Evolutionary conservation across 345 rosid species (phyloP).

Genomic region (Chamaenerion angustifolium): DNA sequence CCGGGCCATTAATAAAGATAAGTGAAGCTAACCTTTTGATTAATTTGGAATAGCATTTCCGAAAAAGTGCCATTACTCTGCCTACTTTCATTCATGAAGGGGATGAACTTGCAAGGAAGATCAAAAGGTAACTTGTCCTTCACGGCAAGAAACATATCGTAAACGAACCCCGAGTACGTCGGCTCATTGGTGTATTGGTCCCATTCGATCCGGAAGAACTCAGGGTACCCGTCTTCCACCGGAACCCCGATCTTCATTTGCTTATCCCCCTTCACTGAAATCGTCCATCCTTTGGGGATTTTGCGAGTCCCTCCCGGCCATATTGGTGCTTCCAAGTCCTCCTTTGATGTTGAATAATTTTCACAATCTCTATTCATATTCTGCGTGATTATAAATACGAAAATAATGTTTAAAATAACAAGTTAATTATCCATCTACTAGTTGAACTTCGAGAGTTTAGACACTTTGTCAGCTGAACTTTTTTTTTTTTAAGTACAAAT

Average conservation of each 20-base stretch:
- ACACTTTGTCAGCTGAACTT: too few relatives aligned
- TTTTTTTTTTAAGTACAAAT: too few relatives aligned
- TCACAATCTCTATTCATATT: too few relatives aligned
- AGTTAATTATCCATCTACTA: too few relatives aligned
- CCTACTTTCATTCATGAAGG: constrained; percentile 4
- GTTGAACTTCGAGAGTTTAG: too few relatives aligned
- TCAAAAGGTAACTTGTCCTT: constrained; percentile 9
- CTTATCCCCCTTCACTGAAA: constrained; percentile 3
- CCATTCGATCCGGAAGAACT: constrained; percentile 9
- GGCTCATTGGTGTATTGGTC: constrained; percentile 1
- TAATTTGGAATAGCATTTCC: constrained; percentile 5
- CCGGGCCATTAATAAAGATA: too few relatives aligned
- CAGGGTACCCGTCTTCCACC: constrained; percentile 3
- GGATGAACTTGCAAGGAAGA: constrained; percentile 5
- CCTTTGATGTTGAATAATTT: neutral
- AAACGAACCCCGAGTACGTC: constrained; percentile 9
- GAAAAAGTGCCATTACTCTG: constrained; percentile 8
- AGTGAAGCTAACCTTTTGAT: neutral
- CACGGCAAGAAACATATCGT: constrained; percentile 12
- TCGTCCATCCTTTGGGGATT: constrained; percentile 13
- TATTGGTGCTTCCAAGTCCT: neutral
- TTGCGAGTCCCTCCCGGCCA: constrained; percentile 15
- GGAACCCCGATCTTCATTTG: constrained; percentile 19
- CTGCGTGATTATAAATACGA: too few relatives aligned
- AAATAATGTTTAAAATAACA: neutral